Conservation (phyloP, 371 early-diverging fungal genomes). For the Chytridium lagenaria region DNA sequence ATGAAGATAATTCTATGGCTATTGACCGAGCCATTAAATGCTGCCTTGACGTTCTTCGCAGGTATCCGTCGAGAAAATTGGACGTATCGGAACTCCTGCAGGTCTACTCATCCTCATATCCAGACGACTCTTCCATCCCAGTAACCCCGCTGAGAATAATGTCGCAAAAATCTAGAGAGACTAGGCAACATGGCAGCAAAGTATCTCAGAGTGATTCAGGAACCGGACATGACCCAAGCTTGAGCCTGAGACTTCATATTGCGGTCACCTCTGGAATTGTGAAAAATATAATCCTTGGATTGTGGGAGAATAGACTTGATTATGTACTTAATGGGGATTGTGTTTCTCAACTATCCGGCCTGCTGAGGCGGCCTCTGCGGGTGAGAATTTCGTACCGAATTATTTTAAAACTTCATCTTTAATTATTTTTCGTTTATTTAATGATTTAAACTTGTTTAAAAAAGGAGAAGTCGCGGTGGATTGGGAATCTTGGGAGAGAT, state of each 20-base stretch:
- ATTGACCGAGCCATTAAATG: background rate
- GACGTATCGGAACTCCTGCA: background rate
- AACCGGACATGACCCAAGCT: background rate
- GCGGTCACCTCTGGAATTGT: background rate
- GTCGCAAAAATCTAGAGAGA: background rate
- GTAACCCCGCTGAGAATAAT: background rate
- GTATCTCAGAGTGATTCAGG: background rate
- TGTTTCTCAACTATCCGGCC: background rate
- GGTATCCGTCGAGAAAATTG: background rate
- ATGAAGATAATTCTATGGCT: background rate
- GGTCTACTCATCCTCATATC: background rate
- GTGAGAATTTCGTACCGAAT: background rate
- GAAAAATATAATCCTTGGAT: background rate
- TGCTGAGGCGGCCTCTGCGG: background rate
- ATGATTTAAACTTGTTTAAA: background rate
- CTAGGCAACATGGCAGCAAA: background rate
- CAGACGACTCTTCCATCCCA: background rate
- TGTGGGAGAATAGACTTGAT: background rate
- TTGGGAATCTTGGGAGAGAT: background rate
- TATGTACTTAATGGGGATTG: slow-evolving; percentile 9
- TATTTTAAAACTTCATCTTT: background rate
- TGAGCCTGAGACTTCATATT: background rate
- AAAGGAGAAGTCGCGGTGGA: slow-evolving; percentile 5
- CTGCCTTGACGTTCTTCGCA: background rate
- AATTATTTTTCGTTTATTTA: background rate